phyloP scores from a whole-genome alignment of 495 filamentous ascomycete species.

The Penicillium diatomitis region DNA sequence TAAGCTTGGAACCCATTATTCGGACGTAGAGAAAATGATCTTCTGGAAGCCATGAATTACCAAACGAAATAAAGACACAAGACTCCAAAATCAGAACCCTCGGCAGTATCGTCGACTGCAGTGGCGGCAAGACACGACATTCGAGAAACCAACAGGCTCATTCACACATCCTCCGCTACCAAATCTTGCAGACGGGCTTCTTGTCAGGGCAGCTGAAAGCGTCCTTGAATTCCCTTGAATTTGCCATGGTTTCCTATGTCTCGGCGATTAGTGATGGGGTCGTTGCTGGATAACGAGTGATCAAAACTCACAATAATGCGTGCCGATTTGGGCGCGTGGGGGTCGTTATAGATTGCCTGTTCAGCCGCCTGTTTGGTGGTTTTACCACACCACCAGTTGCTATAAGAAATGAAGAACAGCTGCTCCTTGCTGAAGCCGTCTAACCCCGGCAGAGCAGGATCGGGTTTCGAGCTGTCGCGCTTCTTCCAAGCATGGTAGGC shows the following conservation, averaged over 20 bases:
- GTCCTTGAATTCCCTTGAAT: slow-evolving; percentile 59
- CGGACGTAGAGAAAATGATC: no score
- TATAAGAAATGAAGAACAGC: slow-evolving; percentile 62
- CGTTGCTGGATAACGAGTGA: neutral
- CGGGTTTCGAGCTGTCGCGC: slow-evolving; percentile 41
- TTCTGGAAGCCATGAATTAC: no score
- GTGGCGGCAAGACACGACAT: no score
- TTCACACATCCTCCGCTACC: slow-evolving; percentile 29
- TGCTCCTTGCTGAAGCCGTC: slow-evolving; percentile 59
- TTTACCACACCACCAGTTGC: slow-evolving; percentile 62
- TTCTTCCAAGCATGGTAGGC: slow-evolving; percentile 61
- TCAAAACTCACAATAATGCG: slow-evolving; percentile 44
- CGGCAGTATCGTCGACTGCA: no score
- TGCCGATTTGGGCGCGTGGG: slow-evolving; percentile 52
- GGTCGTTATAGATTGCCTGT: slow-evolving; percentile 50
- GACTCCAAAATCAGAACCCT: no score
- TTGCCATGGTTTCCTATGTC: slow-evolving; percentile 49
- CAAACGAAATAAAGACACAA: no score
- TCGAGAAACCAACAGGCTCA: no score
- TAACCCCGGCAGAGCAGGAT: slow-evolving; percentile 54
- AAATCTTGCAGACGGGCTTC: slow-evolving; percentile 61
- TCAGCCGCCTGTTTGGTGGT: slow-evolving; percentile 46
- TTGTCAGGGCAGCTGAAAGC: slow-evolving; percentile 55
- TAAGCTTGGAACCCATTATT: no score
- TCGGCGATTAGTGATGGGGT: neutral